A percentile compares a stretch with the other conserved stretches of the same genome.
These are phyloP conservation scores for Madurella mycetomatis DNA, from an alignment of 2,329 filamentous ascomycete species.

Conservation along the genomic window DNA sequence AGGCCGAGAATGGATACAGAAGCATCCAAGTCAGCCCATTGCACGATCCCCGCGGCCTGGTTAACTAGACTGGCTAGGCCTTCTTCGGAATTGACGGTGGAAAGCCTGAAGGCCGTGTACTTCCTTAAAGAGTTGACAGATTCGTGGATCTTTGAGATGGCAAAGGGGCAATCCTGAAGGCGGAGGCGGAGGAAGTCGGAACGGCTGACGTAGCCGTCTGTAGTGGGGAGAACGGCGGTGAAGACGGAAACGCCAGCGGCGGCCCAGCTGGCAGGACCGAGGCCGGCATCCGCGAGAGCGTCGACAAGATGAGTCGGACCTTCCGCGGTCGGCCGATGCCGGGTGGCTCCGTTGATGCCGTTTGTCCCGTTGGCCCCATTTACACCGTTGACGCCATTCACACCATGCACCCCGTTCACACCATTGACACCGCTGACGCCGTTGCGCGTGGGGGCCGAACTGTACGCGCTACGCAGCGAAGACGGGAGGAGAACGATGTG, in stretches of 20 bases:
- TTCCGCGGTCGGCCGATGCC: neutral
- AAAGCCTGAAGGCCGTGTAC: constrained; percentile 7
- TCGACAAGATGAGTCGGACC: constrained; percentile 1
- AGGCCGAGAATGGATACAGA: constrained; percentile 17
- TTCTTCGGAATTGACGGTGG: constrained; percentile 6
- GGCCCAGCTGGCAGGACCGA: constrained; percentile 11
- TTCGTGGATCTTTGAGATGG: constrained; percentile 16
- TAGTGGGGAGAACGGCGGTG: constrained; percentile 19
- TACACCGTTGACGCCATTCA: neutral
- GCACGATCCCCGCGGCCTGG: constrained; percentile 20
- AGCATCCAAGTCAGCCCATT: constrained; percentile 19
- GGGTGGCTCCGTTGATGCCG: neutral
- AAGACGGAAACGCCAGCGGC: constrained; percentile 17
- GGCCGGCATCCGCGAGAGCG: constrained; percentile 10
- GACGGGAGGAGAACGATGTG: constrained; percentile 14
- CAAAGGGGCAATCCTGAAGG: constrained; percentile 22
- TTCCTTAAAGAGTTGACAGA: constrained; percentile 6
- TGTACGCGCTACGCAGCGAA: neutral
- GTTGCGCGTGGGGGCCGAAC: neutral
- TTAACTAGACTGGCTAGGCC: constrained; percentile 13
- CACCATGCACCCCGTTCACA: neutral
- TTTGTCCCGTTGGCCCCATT: neutral
- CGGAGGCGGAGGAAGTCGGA: constrained; percentile 22
- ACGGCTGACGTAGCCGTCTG: constrained; percentile 19
- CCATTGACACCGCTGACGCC: neutral